Conservation (phyloP, 495 filamentous ascomycete species). For the Penicillium pancosmium region DNA sequence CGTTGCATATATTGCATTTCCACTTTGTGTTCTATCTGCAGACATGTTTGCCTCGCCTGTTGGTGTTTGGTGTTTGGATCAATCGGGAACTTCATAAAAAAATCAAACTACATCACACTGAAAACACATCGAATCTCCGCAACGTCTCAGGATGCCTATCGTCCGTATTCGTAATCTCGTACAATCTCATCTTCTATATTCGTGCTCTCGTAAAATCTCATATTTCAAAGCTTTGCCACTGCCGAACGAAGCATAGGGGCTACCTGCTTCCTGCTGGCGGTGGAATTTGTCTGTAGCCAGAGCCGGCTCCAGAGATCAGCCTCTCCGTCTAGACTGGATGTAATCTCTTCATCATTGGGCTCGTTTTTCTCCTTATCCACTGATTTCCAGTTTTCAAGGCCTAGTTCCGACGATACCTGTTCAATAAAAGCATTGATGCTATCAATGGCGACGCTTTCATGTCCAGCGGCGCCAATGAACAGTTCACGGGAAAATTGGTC, state of each 20-base stretch:
- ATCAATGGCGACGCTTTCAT: slow-evolving; percentile 43
- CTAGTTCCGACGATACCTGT: slow-evolving; percentile 49
- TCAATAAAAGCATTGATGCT: slow-evolving; percentile 58
- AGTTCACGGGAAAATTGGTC: slow-evolving; percentile 69
- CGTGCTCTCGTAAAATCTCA: neutral
- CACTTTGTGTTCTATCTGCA: slow-evolving; percentile 10
- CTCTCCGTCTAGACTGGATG: slow-evolving; percentile 27
- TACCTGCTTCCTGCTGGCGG: slow-evolving; percentile 84
- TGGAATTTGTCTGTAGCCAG: slow-evolving; percentile 70
- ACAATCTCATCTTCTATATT: neutral
- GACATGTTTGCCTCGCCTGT: slow-evolving; percentile 1
- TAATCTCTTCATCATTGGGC: slow-evolving; percentile 38
- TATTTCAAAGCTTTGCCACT: slow-evolving; percentile 44
- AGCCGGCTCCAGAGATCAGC: slow-evolving; percentile 39
- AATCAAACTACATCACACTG: neutral
- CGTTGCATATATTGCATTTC: slow-evolving; percentile 34
- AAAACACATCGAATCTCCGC: neutral
- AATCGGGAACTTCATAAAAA: slow-evolving; percentile 14
- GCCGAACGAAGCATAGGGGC: slow-evolving; percentile 77
- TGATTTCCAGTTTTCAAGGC: slow-evolving; percentile 56
- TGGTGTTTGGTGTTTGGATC: slow-evolving; percentile 19
- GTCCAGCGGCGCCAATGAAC: slow-evolving; percentile 61
- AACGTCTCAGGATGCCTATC: no score
- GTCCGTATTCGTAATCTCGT: no score
- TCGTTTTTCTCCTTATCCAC: slow-evolving; percentile 46